phyloP scores from a whole-genome alignment of 2,329 filamentous ascomycete genomes.

The Kalmusia sp. region DNA sequence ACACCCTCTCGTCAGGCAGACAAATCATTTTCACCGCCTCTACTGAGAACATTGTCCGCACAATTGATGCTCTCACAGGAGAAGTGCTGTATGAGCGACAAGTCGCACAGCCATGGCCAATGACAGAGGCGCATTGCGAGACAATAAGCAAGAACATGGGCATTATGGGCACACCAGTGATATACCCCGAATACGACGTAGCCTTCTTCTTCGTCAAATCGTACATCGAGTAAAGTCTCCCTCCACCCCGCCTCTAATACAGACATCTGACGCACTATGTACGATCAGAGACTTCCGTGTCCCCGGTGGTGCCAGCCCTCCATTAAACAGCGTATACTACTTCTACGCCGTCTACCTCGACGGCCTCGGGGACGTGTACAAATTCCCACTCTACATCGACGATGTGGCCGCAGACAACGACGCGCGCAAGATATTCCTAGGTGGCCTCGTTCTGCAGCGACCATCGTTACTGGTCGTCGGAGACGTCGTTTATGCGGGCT shows the following conservation, averaged over 20 bases:
- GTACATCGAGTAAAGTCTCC: conserved; percentile 27
- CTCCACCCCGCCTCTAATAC: too few species aligned
- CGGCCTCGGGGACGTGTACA: conserved; percentile 47
- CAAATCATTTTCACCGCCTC: conserved; percentile 28
- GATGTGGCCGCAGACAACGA: conserved; percentile 57
- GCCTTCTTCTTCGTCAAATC: conserved; percentile 37
- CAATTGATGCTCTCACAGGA: conserved; percentile 25
- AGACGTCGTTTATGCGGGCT: conserved; percentile 59
- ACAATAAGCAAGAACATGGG: conserved; percentile 21
- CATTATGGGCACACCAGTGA: conserved; percentile 28
- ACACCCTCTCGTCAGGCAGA: conserved; percentile 45
- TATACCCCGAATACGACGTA: conserved; percentile 31
- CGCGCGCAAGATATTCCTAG: conserved; percentile 57
- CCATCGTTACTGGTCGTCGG: conserved; percentile 57
- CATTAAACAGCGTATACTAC: conserved; percentile 49
- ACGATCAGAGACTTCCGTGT: conserved; percentile 26
- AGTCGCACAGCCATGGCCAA: conserved; percentile 22
- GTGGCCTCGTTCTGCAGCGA: conserved; percentile 61
- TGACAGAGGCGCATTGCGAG: conserved; percentile 19
- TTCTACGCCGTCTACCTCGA: conserved; percentile 51
- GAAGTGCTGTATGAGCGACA: conserved; percentile 21
- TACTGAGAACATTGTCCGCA: conserved; percentile 25
- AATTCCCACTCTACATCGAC: conserved; percentile 59
- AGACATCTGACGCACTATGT: neutral
- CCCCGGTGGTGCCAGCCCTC: conserved; percentile 34